Base-by-base conservation (phyloP, 345 rosid species). In the Theobroma cacao region DNA sequence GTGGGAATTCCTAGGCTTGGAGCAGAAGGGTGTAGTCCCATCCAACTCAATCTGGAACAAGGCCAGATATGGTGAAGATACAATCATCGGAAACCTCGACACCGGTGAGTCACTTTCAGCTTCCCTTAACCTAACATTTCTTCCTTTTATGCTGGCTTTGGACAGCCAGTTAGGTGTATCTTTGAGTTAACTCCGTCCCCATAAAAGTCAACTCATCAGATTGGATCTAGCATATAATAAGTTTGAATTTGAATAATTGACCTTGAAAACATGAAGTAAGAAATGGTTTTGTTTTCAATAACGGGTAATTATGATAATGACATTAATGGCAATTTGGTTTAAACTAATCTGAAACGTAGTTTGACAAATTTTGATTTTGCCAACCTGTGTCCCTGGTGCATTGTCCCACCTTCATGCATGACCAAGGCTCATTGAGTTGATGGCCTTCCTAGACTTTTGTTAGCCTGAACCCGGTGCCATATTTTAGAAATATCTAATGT, bases 81-180 rank as follows among this genome's bases (percentile, higher is more conserved):
- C 87, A 28, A 95, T 92, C 74, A 90, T 95, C 22, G 99, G 93
- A 53, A 95, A 92, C 82, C 93, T 95, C 52, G 99, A 95, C 84
- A 78, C 98, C 0, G 98, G 99, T 93, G 26, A 75, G 85, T 72
- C 17, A 41, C 33, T 53, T 30, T 56, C 31, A 34, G 13, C 45
- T 63, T 75, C 66, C 9, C 1, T 15, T n/a, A 8, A 33, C 7
- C 5, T 18, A 43, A 69, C 70, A n/a, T 10, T 41, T 43, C 55
- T 45, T 17, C n/a, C 73, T 45, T 68, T 43, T 47, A 1, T 68
- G 33, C 56, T 67, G 0, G 6, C 5, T 0, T 1, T 52, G 41
- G 56, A 3, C 0, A 20, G 7, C 53, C 45, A 64, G 38, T 53
- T 55, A 30, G 22, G 13, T 8, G 22, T 1, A 1, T 53, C 53